Conservation (phyloP, 179 eudicot genomes). For the Monotropa hypopitys region DNA sequence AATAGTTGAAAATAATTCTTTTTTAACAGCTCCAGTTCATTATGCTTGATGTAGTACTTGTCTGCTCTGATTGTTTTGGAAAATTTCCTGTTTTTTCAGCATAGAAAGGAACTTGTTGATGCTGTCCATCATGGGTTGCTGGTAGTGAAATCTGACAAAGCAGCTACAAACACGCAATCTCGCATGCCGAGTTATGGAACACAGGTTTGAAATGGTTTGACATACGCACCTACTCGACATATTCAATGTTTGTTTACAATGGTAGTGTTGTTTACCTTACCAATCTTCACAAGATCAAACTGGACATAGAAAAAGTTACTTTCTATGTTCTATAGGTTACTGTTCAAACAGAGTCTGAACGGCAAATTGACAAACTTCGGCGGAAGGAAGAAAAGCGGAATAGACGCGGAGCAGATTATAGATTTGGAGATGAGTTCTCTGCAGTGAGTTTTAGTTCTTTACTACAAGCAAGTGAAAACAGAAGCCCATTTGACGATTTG, state of each 20-base stretch:
- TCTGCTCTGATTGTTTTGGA: background rate
- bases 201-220: constrained; percentile 43
- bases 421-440: constrained; percentile 55
- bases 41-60: background rate
- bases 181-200: constrained; percentile 95
- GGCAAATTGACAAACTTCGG: constrained; percentile 87
- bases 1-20: background rate
- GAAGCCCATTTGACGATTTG: constrained; percentile 66
- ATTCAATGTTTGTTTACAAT: background rate
- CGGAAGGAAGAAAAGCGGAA: constrained; percentile 94
- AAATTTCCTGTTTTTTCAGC: constrained; percentile 31
- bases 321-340: constrained; percentile 50
- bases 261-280: background rate
- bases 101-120: constrained; percentile 78
- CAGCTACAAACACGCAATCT: constrained; percentile 45
- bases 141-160: constrained; percentile 56
- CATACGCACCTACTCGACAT: background rate
- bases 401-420: constrained; percentile 66
- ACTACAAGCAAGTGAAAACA: constrained; percentile 91
- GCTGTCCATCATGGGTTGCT: constrained; percentile 64
- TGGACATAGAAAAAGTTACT: background rate
- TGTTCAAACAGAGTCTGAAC: constrained; percentile 76
- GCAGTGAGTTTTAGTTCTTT: constrained; percentile 54
- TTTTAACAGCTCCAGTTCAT: background rate
- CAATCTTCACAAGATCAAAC: background rate